phyloP scores from a whole-genome alignment of 495 filamentous ascomycete genomes.

The Penicillium coprophilum region DNA sequence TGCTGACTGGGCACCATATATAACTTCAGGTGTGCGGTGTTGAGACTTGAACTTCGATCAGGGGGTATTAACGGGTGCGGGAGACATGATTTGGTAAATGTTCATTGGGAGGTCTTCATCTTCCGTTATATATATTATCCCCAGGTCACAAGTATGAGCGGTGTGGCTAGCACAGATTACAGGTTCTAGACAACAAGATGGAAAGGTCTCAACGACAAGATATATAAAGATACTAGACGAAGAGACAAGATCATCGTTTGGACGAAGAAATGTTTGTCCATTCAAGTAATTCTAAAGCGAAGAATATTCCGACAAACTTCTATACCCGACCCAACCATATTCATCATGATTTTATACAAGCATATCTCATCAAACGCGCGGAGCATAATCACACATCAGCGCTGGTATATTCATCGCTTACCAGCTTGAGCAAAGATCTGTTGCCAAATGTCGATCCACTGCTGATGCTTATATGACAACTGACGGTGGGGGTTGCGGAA shows the following conservation, averaged over 20 bases:
- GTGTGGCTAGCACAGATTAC: neutral
- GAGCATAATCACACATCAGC: conserved; percentile 1
- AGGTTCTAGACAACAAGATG: neutral
- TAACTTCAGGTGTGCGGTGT: too few relatives aligned
- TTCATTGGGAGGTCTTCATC: neutral
- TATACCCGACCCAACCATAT: conserved; percentile 8
- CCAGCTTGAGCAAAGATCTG: conserved; percentile 40
- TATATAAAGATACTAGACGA: neutral
- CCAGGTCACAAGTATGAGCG: neutral
- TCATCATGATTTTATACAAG: conserved; percentile 14
- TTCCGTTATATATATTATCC: neutral
- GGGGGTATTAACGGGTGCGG: too few relatives aligned
- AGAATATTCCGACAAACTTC: conserved; percentile 6
- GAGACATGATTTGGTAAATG: neutral
- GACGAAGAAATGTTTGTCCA: conserved; percentile 6
- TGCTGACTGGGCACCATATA: neutral
- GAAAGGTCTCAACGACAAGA: neutral
- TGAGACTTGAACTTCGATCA: neutral
- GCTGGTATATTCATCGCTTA: conserved; percentile 20
- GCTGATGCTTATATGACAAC: conserved; percentile 62
- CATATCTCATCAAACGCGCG: conserved; percentile 14
- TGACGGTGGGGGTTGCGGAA: conserved; percentile 71
- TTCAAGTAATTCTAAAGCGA: neutral
- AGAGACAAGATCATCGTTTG: neutral
- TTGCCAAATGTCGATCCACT: conserved; percentile 74